A percentile compares a stretch with the other conserved stretches of the same genome.
Evolutionary conservation across 1,284 basidiomycete genomes (phyloP).

Genomic region (Ustilago bromivora): DNA sequence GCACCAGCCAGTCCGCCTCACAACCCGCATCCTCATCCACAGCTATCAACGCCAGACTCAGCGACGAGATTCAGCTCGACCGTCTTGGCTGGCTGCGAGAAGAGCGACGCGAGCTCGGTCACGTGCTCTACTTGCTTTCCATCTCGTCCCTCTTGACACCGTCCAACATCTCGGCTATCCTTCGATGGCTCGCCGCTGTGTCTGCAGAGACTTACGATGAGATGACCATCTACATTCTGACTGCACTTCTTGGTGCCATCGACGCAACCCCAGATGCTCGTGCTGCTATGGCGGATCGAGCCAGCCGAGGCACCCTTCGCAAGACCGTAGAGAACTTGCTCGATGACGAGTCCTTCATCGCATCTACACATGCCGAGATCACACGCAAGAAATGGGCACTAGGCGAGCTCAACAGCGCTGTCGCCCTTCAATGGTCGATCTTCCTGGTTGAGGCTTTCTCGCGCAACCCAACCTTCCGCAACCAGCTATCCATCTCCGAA

Average conservation of each 20-base stretch:
- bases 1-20: conserved; percentile 30
- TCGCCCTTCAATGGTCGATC: conserved; percentile 87
- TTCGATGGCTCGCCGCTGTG: conserved; percentile 52
- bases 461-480: conserved; percentile 51
- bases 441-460: conserved; percentile 70
- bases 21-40: conserved; percentile 24
- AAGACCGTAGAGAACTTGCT: conserved; percentile 46
- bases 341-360: conserved; percentile 66
- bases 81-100: conserved; percentile 60
- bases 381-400: conserved; percentile 76
- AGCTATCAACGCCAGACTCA: conserved; percentile 37
- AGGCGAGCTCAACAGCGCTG: conserved; percentile 79
- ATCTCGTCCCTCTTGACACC: conserved; percentile 58
- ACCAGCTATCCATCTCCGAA: conserved; percentile 56
- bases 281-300: conserved; percentile 49
- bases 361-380: conserved; percentile 61
- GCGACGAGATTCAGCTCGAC: conserved; percentile 65
- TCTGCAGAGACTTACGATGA: conserved; percentile 54
- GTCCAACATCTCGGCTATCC: conserved; percentile 47
- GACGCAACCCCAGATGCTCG: conserved; percentile 75
- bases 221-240: conserved; percentile 79
- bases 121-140: conserved; percentile 64
- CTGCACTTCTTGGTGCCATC: conserved; percentile 77
- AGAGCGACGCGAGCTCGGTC: conserved; percentile 62
- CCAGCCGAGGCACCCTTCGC: conserved; percentile 40